A percentile compares a stretch with the other conserved stretches of the same genome.
Conservation (phyloP, 257 asterid genomes). For the Cruciata laevipes region DNA sequence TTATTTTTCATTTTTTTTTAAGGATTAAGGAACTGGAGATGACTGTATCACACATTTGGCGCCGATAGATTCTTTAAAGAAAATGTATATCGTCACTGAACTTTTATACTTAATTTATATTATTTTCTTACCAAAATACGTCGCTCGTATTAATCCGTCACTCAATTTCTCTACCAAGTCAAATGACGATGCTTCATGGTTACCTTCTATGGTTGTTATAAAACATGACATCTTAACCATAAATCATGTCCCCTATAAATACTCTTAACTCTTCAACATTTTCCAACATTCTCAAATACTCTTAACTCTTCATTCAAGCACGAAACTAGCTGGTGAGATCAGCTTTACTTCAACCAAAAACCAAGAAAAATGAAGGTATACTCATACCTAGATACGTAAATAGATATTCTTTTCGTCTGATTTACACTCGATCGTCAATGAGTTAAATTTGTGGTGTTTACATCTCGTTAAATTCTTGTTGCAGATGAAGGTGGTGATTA, state of each 20-base stretch:
- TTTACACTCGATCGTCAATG: no score
- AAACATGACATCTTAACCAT: neutral
- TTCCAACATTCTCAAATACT: neutral
- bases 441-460: neutral
- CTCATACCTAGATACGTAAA: no score
- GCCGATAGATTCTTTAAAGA: no score
- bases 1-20: no score
- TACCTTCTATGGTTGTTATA: neutral
- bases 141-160: no score
- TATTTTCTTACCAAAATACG: no score
- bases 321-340: neutral
- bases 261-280: neutral
- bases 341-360: neutral
- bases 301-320: neutral
- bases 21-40: no score
- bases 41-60: no score
- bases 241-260: neutral
- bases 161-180: neutral
- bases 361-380: slow-evolving; percentile 2
- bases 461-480: neutral
- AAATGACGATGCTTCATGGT: neutral
- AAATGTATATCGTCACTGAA: no score
- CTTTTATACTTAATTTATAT: no score
- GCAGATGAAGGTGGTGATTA: slow-evolving; percentile 57
- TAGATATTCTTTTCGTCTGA: no score